These are phyloP conservation scores for Coemansia sp. DNA, from an alignment of 192 early-diverging fungal genomes.

Conservation along the genomic window DNA sequence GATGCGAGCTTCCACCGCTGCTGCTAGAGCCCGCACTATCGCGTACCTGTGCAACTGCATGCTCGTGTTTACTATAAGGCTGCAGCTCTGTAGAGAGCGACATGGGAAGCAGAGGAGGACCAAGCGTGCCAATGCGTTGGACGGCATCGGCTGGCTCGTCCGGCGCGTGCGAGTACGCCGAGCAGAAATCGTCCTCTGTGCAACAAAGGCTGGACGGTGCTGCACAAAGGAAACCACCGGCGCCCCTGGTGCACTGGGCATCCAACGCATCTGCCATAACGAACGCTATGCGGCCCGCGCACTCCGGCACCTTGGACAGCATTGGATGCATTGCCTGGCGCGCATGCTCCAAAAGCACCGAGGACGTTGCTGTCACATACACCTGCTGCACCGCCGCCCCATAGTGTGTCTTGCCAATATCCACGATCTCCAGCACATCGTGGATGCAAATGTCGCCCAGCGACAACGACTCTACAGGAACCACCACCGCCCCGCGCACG, in stretches of 20 bases:
- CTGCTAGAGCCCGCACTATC: not conserved
- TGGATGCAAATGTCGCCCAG: conserved; percentile 26
- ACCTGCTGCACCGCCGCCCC: conserved; percentile 22
- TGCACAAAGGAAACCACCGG: not conserved
- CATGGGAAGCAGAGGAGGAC: not conserved
- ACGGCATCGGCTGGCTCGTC: not conserved
- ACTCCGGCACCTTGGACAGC: conserved; percentile 8
- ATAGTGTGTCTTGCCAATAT: conserved; percentile 27
- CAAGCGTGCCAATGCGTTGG: not conserved
- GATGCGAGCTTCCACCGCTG: not conserved
- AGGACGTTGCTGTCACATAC: conserved; percentile 42
- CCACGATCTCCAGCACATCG: conserved; percentile 10
- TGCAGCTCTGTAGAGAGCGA: not conserved
- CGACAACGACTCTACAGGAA: conserved; percentile 40
- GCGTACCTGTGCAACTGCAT: not conserved
- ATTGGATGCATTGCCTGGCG: conserved; percentile 30
- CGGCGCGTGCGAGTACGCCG: conserved; percentile 28
- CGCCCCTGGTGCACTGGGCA: not conserved
- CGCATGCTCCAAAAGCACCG: conserved; percentile 48
- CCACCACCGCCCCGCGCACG: conserved; percentile 27
- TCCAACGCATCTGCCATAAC: conserved; percentile 14
- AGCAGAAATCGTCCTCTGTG: conserved; percentile 41
- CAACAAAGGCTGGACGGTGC: conserved; percentile 11
- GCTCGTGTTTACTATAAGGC: not conserved
- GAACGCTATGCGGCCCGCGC: conserved; percentile 6